phyloP scores from a whole-genome alignment of 2,329 filamentous ascomycete genomes.

The Penicillium thymicola region DNA sequence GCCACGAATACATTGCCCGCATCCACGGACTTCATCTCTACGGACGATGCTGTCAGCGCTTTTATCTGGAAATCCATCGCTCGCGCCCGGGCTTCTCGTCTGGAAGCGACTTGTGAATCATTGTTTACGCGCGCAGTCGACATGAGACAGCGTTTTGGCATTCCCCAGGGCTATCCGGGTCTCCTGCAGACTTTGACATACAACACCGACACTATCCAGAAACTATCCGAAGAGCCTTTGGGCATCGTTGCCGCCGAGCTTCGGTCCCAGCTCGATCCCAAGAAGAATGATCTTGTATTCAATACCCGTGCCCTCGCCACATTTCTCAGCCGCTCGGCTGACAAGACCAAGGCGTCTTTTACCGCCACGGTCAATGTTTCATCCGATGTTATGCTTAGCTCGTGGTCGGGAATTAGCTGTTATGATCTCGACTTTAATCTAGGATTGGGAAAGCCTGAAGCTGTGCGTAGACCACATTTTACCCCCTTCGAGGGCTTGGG shows the following conservation, averaged over 20 bases:
- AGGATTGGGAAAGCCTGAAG: conserved; percentile 47
- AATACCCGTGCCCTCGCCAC: conserved; percentile 45
- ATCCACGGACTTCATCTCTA: conserved; percentile 45
- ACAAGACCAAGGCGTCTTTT: conserved; percentile 34
- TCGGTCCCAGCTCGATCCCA: conserved; percentile 39
- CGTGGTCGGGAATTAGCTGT: conserved; percentile 50
- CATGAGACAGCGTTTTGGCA: conserved; percentile 42
- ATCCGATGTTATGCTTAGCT: conserved; percentile 52
- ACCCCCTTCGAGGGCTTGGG: conserved; percentile 46
- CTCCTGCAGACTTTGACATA: conserved; percentile 49
- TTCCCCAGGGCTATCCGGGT: conserved; percentile 48
- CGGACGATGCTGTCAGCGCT: conserved; percentile 52
- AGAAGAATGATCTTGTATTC: conserved; percentile 24
- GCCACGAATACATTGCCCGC: conserved; percentile 13
- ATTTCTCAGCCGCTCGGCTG: conserved; percentile 29
- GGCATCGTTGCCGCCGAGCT: conserved; percentile 39
- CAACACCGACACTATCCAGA: conserved; percentile 29
- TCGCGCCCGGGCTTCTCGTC: conserved; percentile 40
- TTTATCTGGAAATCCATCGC: conserved; percentile 51
- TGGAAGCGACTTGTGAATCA: conserved; percentile 23
- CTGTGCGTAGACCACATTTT: conserved; percentile 50
- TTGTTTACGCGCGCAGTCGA: conserved; percentile 51
- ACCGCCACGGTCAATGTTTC: conserved; percentile 33
- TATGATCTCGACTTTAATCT: conserved; percentile 48
- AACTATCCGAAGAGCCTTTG: conserved; percentile 30